phyloP scores from a whole-genome alignment of 139 green algal species.

The Chlorella sorokiniana region DNA sequence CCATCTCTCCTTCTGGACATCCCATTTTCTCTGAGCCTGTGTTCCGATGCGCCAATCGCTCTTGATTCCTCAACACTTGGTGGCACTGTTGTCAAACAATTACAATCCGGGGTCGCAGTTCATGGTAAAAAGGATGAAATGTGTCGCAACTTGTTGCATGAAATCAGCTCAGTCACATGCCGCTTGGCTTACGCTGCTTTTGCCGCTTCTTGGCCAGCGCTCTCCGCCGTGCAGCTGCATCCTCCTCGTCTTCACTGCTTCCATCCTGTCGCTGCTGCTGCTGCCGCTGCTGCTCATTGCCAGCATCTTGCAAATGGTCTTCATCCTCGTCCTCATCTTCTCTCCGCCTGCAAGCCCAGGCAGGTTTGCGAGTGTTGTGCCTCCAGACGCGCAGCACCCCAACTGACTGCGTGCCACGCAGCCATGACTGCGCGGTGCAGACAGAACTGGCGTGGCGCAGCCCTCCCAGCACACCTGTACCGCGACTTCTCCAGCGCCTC shows the following conservation, averaged over 20 bases:
- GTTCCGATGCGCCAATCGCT: no score
- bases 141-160: no score
- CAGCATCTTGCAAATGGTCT: background rate
- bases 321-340: background rate
- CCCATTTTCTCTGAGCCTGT: no score
- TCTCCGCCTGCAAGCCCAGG: background rate
- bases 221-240: background rate
- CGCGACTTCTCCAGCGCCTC: slow-evolving; percentile 18
- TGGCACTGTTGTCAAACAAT: background rate
- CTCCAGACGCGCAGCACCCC: no score
- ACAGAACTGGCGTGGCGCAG: no score
- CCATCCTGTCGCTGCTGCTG: slow-evolving; percentile 14
- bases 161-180: background rate
- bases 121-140: background rate
- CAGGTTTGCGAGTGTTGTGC: no score
- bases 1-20: no score
- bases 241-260: slow-evolving; percentile 19
- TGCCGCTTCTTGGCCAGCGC: slow-evolving; percentile 28
- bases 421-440: background rate
- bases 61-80: background rate
- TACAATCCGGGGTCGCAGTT: background rate
- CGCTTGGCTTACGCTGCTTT: slow-evolving; percentile 13
- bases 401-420: background rate
- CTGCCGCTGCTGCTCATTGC: background rate
- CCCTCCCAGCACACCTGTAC: slow-evolving; percentile 30